Conservation (phyloP, 768 basidiomycete species). For the Phlegmacium glaucopus region DNA sequence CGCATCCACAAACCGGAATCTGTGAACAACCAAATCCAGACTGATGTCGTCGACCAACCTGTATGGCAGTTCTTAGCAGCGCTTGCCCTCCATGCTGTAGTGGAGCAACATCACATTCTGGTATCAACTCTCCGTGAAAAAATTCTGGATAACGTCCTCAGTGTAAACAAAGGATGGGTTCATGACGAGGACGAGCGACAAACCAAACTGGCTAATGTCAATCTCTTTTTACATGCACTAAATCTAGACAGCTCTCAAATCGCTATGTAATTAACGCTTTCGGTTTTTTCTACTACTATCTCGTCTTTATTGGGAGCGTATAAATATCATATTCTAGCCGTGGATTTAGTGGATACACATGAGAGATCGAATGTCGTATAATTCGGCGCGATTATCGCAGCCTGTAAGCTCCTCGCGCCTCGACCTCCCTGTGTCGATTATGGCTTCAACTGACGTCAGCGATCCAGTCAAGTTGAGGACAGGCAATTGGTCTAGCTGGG, state of each 20-base stretch:
- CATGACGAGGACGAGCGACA: slow-evolving; percentile 69
- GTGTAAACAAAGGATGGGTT: slow-evolving; percentile 73
- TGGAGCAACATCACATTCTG: slow-evolving; percentile 85
- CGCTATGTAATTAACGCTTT: slow-evolving; percentile 36
- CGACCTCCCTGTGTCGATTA: slow-evolving; percentile 29
- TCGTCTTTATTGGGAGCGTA: neutral
- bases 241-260: slow-evolving; percentile 71
- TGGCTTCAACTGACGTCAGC: slow-evolving; percentile 32
- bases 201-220: slow-evolving; percentile 87
- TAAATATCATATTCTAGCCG: neutral
- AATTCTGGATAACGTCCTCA: slow-evolving; percentile 85
- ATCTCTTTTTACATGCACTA: slow-evolving; percentile 83
- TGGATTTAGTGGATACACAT: slow-evolving; percentile 14
- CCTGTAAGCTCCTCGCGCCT: slow-evolving; percentile 32
- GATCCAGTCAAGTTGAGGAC: slow-evolving; percentile 65
- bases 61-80: slow-evolving; percentile 96
- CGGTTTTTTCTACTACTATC: slow-evolving; percentile 1
- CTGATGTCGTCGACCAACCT: slow-evolving; percentile 77
- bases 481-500: slow-evolving; percentile 55
- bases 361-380: slow-evolving; percentile 14
- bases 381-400: slow-evolving; percentile 19
- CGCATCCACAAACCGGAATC: slow-evolving; percentile 45
- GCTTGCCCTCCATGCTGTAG: slow-evolving; percentile 77
- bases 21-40: slow-evolving; percentile 33
- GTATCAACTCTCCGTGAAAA: slow-evolving; percentile 88